Percentiles rank a stretch among this genome's conserved stretches.
Conservation (phyloP, 2,329 filamentous ascomycete genomes). For the Neofusicoccum ribis region DNA sequence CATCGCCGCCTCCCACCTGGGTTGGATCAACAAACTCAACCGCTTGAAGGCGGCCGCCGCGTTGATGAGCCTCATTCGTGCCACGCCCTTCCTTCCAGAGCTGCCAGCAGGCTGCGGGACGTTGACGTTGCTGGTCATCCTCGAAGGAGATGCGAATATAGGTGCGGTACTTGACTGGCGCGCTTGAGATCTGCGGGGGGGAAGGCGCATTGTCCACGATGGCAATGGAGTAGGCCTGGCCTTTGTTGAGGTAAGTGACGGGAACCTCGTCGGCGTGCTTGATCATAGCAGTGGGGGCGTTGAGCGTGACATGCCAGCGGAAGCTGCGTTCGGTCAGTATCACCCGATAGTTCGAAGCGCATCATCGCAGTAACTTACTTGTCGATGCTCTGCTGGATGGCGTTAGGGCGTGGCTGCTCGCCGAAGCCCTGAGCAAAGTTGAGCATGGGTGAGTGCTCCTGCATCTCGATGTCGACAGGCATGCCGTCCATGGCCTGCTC, state of each 20-base stretch:
- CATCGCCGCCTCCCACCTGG: slow-evolving; percentile 55
- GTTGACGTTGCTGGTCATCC: slow-evolving; percentile 86
- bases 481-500: slow-evolving; percentile 64
- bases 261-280: slow-evolving; percentile 88
- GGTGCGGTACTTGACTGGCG: slow-evolving; percentile 76
- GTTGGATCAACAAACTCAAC: slow-evolving; percentile 84
- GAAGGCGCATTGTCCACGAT: slow-evolving; percentile 74
- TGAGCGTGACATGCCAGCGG: slow-evolving; percentile 84
- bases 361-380: slow-evolving; percentile 41
- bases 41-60: slow-evolving; percentile 87
- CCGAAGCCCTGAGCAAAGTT: slow-evolving; percentile 52
- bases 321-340: slow-evolving; percentile 57
- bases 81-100: slow-evolving; percentile 95
- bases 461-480: slow-evolving; percentile 59
- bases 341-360: background rate
- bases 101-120: slow-evolving; percentile 82
- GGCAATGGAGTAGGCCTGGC: slow-evolving; percentile 86
- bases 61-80: slow-evolving; percentile 91
- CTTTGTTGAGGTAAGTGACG: slow-evolving; percentile 97
- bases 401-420: slow-evolving; percentile 48
- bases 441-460: slow-evolving; percentile 61
- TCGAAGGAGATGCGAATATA: slow-evolving; percentile 96
- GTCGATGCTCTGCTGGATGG: slow-evolving; percentile 43
- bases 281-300: slow-evolving; percentile 95
- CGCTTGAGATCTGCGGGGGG: slow-evolving; percentile 50